Conservation (phyloP, 202 grass and related monocot genomes). For the Zoysia matrella region DNA sequence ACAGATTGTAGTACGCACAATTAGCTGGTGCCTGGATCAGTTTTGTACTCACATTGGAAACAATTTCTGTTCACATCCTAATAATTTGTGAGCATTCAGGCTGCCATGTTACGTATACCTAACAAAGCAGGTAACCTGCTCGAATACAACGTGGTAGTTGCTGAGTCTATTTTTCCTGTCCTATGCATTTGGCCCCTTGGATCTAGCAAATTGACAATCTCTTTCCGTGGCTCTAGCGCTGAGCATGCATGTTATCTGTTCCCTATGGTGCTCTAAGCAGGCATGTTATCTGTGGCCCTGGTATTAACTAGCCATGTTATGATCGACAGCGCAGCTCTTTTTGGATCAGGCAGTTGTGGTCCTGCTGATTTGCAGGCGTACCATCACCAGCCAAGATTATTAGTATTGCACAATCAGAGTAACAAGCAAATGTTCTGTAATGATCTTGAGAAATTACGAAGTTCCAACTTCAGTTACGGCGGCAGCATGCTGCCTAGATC, state of each 20-base stretch:
- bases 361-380: not conserved
- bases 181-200: not conserved
- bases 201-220: not conserved
- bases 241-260: not conserved
- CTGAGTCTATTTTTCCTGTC: not conserved
- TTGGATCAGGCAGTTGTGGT: not conserved
- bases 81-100: conserved; percentile 29
- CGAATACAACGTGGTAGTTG: conserved; percentile 7
- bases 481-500: not conserved
- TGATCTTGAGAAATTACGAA: not conserved
- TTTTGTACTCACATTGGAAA: not conserved
- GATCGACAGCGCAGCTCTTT: not conserved
- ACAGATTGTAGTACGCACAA: conserved; percentile 44
- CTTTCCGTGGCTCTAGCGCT: not conserved
- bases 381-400: not conserved
- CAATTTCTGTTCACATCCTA: conserved; percentile 33
- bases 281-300: not conserved
- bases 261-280: no score
- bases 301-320: not conserved
- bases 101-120: not conserved
- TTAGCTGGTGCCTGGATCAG: conserved; percentile 40
- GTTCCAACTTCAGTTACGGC: not conserved
- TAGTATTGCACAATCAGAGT: not conserved
- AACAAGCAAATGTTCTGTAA: not conserved
- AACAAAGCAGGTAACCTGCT: conserved; percentile 5